Conservation (phyloP, 208 protist genomes). For the Tritrichomonas foetus region DNA sequence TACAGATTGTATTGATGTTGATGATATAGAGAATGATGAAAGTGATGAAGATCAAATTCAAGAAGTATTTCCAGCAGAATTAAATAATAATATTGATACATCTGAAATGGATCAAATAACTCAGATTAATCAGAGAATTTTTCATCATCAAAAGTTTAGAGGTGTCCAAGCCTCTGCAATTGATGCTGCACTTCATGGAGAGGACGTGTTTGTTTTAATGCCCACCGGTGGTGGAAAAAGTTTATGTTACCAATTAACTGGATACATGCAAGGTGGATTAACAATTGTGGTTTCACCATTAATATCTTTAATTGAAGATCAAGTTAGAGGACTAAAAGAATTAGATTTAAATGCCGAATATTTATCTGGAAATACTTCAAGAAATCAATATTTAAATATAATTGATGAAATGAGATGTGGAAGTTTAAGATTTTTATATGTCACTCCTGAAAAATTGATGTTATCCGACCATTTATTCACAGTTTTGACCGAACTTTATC, state of each 20-base stretch:
- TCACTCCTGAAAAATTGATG: constrained; percentile 32
- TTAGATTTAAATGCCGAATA: background rate
- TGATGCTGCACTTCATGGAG: background rate
- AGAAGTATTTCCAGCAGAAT: background rate
- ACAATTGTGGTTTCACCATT: constrained; percentile 57
- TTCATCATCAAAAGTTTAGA: background rate
- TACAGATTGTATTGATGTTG: background rate
- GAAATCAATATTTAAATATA: background rate
- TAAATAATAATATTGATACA: background rate
- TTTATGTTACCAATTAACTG: constrained; percentile 57
- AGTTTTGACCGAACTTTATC: background rate
- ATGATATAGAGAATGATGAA: background rate
- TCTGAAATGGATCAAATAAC: background rate
- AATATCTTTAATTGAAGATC: constrained; percentile 59
- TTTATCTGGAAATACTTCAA: background rate
- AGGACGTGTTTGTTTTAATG: constrained; percentile 52
- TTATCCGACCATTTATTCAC: background rate
- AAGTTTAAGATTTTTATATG: background rate
- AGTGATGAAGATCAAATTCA: background rate
- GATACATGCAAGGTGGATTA: background rate
- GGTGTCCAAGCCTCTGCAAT: background rate
- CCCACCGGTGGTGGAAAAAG: constrained; percentile 56
- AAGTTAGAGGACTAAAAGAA: constrained; percentile 47
- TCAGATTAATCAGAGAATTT: background rate
- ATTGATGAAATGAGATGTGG: background rate